Evolutionary conservation across 805 yeast species (phyloP).

Genomic region (Saturnispora serradocipensis): DNA sequence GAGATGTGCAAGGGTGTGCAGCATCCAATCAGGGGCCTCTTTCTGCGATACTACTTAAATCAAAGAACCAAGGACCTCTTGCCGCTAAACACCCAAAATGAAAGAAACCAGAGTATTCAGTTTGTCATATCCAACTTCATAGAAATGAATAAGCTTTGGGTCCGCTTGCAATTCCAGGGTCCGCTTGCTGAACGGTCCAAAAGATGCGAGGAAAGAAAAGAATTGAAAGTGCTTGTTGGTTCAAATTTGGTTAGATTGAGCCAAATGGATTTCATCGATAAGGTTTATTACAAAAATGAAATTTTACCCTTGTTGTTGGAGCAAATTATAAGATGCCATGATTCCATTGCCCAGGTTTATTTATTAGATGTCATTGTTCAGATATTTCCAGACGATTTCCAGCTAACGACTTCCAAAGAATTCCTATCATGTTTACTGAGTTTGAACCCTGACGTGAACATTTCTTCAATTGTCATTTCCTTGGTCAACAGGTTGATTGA

Average conservation of each 20-base stretch:
- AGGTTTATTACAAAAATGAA: constrained; percentile 35
- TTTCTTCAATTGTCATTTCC: constrained; percentile 56
- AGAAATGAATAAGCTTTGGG: constrained; percentile 98
- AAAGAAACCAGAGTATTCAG: constrained; percentile 59
- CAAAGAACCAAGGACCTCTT: constrained; percentile 69
- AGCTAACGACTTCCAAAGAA: constrained; percentile 59
- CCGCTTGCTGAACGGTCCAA: constrained; percentile 72
- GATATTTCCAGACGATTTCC: constrained; percentile 91
- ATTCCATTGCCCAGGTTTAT: constrained; percentile 86
- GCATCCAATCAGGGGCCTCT: constrained; percentile 87
- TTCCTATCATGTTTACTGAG: constrained; percentile 58
- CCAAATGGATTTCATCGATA: constrained; percentile 70
- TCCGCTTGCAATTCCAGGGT: constrained; percentile 91
- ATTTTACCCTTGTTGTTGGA: constrained; percentile 77
- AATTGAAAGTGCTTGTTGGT: constrained; percentile 85
- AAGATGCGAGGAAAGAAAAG: constrained; percentile 73
- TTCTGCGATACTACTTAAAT: constrained; percentile 78
- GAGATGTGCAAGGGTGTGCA: constrained; percentile 98
- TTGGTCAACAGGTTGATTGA: constrained; percentile 63
- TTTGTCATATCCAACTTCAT: constrained; percentile 81
- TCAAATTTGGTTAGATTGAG: constrained; percentile 84
- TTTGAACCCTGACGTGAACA: constrained; percentile 61
- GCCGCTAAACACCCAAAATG: constrained; percentile 18
- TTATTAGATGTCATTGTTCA: constrained; percentile 85
- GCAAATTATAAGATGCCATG: constrained; percentile 88